Evolutionary conservation across 805 yeast genomes (phyloP).

Genomic region (Metschnikowia gelsemii): DNA sequence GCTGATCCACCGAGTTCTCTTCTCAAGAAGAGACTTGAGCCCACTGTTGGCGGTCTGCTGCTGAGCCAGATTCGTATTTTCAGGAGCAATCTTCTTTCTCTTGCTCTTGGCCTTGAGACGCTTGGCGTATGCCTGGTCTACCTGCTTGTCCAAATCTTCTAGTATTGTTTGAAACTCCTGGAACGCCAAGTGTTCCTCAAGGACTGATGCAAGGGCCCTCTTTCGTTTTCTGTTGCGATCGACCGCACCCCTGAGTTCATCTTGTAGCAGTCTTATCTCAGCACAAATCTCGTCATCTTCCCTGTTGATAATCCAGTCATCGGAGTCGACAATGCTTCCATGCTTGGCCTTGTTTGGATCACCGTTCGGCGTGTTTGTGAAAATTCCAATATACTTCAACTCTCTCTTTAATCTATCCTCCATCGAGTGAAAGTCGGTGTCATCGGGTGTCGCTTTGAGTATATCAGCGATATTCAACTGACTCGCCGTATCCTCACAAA

Average conservation of each 20-base stretch:
- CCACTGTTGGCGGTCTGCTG: conserved; percentile 78
- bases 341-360: conserved; percentile 23
- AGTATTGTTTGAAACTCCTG: conserved; percentile 88
- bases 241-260: conserved; percentile 59
- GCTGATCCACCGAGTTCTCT: conserved; percentile 82
- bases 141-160: conserved; percentile 94
- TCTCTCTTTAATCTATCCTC: conserved; percentile 90
- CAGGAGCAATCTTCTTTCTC: conserved; percentile 47
- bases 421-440: conserved; percentile 71
- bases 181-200: conserved; percentile 90
- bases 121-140: conserved; percentile 88
- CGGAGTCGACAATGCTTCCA: conserved; percentile 47
- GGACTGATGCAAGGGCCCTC: conserved; percentile 60
- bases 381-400: conserved; percentile 84
- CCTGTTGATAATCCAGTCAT: conserved; percentile 70
- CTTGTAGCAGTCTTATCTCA: conserved; percentile 74
- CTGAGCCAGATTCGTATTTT: conserved; percentile 37
- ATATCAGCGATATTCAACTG: conserved; percentile 34
- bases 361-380: conserved; percentile 55
- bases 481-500: conserved; percentile 37
- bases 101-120: conserved; percentile 73
- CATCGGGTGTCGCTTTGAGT: conserved; percentile 42
- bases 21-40: conserved; percentile 74
- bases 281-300: conserved; percentile 95
- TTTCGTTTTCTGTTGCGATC: conserved; percentile 67